Evolutionary conservation across 371 early-diverging fungal species (phyloP), one percentile per base, ranked within the genome.

Genomic region (Mortierella sp.): DNA sequence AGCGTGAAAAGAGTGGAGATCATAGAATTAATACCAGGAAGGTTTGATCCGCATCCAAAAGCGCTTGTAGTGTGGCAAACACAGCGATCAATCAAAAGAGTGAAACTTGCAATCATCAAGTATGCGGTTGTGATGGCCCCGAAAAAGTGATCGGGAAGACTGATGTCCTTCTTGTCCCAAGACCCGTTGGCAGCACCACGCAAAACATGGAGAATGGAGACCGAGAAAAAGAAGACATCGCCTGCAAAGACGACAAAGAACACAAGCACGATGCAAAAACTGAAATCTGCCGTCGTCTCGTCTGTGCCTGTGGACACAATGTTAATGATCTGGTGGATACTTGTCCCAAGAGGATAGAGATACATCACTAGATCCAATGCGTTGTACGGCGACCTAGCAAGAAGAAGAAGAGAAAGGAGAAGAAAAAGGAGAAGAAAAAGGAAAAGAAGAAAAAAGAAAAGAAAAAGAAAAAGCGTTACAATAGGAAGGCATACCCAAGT

Each of bases 231-330:
- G 4, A 71, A 4, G 45, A 71, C 60, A 21, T 65, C 71, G 14
- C 56, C 59, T 0, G 61, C 61, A 26, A 71, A 71, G 16, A 71
- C 61, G 62, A 71, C 57, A 30, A 74, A 68, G 57, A 74, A 71
- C n/a, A 72, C 51, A 26, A 72, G 57, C 7, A 72, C 50, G 9
- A 66, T 52, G 3, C 66, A 65, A 26, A 66, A 72, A 23, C 72
- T 72, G 26, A 72, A 37, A 37, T 37, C 37, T 37, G 37, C 37
- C 9, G 37, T 37, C 37, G 9, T 37, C 37, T 37, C 9, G 37
- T 37, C 37, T 37, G 37, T 37, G 9, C 37, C 37, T n/a, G n/a
- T n/a, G 37, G 3, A 5, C 37, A 37, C 3, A 9, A 37, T 37
- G 9, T 37, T 9, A 9, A 37, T 37, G 9, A 64, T 12, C 44